Evolutionary conservation across 2,329 filamentous ascomycete genomes (phyloP), one percentile per base, ranked within the genome.

Genomic region (Fusarium chaquense): DNA sequence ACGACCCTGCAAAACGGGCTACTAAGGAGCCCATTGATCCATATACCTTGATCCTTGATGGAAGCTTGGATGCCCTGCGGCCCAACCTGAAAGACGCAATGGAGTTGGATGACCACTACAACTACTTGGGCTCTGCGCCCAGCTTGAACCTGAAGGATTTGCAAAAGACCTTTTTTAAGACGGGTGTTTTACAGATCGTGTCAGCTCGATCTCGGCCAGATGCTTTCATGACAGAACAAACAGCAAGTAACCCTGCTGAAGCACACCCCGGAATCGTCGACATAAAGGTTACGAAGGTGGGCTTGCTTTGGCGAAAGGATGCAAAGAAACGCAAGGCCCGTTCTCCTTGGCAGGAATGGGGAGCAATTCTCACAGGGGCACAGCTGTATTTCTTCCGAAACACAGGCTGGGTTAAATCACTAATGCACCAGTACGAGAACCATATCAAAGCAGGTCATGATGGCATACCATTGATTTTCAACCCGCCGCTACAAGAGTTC

Each of bases 281-380:
- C 79, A 97, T 99, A 77, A 97, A 97, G 73, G 92, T 98, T 46
- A 97, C 95, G 45, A 99, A 98, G 79, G 94, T 99, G 51, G 96
- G 96, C 6, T 83, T 97, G 3, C 79, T 99, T 33, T 99, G 96
- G 96, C 90, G 96, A 45, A 99, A 99, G 78, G 94, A 97, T 69
- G 83, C 87, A 2, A 98, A 97, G 82, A 97, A 95, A 81, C 95
- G 96, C 81, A 97, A 97, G 80, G 91, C 94, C 1, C 88, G 95
- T 44, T 98, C 95, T 13, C 95, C 96, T 2, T 99, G 96, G 96
- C 95, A 98, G 77, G 96, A 99, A 85, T 99, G 96, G 96, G 96
- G 96, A 54, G 96, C 94, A 26, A 92, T 99, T 62, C 86, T 99
- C 32, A 99, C 96, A 1, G 93, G 95, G n/a, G 97, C 96, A 8